Conservation (phyloP, 169 alveolate genomes). For the Eimeria tenella region DNA sequence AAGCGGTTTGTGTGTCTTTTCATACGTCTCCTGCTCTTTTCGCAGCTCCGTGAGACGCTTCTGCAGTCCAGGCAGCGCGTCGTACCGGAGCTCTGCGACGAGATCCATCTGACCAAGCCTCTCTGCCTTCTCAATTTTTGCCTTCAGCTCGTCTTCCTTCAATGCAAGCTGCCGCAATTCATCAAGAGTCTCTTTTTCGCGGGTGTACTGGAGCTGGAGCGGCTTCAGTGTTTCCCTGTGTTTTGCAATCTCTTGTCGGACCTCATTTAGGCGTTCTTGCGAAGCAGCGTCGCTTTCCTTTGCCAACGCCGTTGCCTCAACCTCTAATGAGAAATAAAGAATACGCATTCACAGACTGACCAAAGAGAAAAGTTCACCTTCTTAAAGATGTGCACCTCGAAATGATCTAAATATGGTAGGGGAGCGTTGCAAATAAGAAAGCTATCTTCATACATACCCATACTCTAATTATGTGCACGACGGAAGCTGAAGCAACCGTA, state of each 20-base stretch:
- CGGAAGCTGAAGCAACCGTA: not conserved
- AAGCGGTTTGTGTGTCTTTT: constrained; percentile 63
- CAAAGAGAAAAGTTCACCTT: too few species aligned
- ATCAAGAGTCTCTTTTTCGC: constrained; percentile 89
- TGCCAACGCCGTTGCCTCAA: constrained; percentile 87
- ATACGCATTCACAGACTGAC: not conserved
- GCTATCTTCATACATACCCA: too few species aligned
- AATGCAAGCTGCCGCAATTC: constrained; percentile 87
- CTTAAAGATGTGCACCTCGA: too few species aligned
- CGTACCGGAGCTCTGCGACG: constrained; percentile 93
- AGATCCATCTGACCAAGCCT: constrained; percentile 88
- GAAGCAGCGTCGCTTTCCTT: constrained; percentile 84
- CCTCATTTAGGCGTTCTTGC: constrained; percentile 79
- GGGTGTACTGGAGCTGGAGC: constrained; percentile 68
- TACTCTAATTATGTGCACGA: too few species aligned
- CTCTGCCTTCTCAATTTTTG: constrained; percentile 90
- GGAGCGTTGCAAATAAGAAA: too few species aligned
- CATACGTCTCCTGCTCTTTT: constrained; percentile 65
- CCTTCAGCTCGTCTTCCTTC: constrained; percentile 88
- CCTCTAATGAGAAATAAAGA: constrained; percentile 55
- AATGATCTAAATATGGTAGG: too few species aligned
- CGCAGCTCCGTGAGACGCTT: constrained; percentile 81
- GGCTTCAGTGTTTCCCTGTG: constrained; percentile 67
- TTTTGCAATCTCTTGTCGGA: constrained; percentile 80
- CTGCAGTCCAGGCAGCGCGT: constrained; percentile 91